phyloP scores from a whole-genome alignment of 148 eudicot genomes.

The Pouteria glomerata region DNA sequence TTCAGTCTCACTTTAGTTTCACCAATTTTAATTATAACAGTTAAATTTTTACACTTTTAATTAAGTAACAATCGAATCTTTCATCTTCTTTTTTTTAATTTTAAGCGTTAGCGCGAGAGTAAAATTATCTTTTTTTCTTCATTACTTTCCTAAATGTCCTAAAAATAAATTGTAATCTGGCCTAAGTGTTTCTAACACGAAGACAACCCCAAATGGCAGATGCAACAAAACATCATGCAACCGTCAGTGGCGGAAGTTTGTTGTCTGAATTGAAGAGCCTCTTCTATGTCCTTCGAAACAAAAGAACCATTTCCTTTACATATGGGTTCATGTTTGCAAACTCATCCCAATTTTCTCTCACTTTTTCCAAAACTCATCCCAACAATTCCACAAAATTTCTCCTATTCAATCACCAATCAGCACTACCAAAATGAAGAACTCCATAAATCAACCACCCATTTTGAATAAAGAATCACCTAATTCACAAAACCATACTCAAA shows the following conservation, averaged over 20 bases:
- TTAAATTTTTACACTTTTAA: no score
- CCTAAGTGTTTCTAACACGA: not conserved
- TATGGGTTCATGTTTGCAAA: conserved; percentile 47
- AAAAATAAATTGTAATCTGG: no score
- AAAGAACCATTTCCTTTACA: conserved; percentile 35
- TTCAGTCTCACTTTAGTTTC: no score
- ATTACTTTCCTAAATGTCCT: no score
- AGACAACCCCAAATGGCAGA: conserved; percentile 40
- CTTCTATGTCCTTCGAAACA: conserved; percentile 37
- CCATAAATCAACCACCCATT: conserved; percentile 15
- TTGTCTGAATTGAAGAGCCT: conserved; percentile 45
- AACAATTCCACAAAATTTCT: conserved; percentile 5
- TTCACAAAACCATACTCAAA: conserved; percentile 28
- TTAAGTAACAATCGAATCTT: no score
- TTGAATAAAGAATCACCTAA: conserved; percentile 11
- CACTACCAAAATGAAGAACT: conserved; percentile 20
- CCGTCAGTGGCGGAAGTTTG: conserved; percentile 41
- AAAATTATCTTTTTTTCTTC: no score
- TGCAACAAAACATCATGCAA: conserved; percentile 49
- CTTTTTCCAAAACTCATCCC: conserved; percentile 36
- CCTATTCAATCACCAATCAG: conserved; percentile 1
- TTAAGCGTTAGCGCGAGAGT: no score
- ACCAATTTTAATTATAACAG: no score
- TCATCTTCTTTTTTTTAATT: no score
- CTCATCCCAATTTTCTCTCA: conserved; percentile 42